Evolutionary conservation across 2,329 filamentous ascomycete genomes (phyloP).

Genomic region (Venturia oleaginea): DNA sequence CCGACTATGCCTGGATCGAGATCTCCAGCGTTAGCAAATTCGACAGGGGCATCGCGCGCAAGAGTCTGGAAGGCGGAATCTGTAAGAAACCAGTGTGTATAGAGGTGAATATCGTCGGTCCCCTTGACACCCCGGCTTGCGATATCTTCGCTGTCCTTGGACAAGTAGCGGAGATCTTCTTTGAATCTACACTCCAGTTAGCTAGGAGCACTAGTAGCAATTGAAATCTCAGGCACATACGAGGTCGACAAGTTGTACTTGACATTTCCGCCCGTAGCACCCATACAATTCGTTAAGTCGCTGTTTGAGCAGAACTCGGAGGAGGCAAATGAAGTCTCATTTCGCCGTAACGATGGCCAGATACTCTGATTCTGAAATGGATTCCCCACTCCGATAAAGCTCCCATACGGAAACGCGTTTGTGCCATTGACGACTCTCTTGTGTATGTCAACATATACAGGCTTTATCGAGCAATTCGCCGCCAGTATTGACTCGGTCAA

Average conservation of each 20-base stretch:
- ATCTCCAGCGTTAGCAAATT: slow-evolving; percentile 25
- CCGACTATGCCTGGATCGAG: slow-evolving; percentile 29
- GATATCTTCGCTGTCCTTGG: slow-evolving; percentile 15
- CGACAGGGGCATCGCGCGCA: slow-evolving; percentile 26
- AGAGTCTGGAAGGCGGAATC: slow-evolving; percentile 29
- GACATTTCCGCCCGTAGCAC: slow-evolving; percentile 28
- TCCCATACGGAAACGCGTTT: slow-evolving; percentile 33
- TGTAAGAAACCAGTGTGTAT: slow-evolving; percentile 33
- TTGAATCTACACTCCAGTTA: slow-evolving; percentile 9
- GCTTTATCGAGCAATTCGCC: slow-evolving; percentile 30
- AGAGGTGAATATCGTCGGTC: slow-evolving; percentile 28
- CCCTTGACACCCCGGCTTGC: slow-evolving; percentile 22
- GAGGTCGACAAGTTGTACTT: slow-evolving; percentile 23
- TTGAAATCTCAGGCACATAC: slow-evolving; percentile 18
- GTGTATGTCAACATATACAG: slow-evolving; percentile 38
- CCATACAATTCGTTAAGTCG: slow-evolving; percentile 26
- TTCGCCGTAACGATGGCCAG: slow-evolving; percentile 34
- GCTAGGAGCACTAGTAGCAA: background rate
- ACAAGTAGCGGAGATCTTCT: background rate
- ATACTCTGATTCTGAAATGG: slow-evolving; percentile 37
- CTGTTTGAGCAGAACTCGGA: slow-evolving; percentile 28
- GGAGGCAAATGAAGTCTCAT: slow-evolving; percentile 33
- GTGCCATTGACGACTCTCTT: slow-evolving; percentile 33
- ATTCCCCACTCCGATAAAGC: slow-evolving; percentile 35
- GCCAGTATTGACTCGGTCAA: slow-evolving; percentile 25